These are phyloP conservation scores for Bryoerythrophyllum caledonicum DNA, from an alignment of 225 moss, liverwort and hornwort genomes.

Conservation along the genomic window DNA sequence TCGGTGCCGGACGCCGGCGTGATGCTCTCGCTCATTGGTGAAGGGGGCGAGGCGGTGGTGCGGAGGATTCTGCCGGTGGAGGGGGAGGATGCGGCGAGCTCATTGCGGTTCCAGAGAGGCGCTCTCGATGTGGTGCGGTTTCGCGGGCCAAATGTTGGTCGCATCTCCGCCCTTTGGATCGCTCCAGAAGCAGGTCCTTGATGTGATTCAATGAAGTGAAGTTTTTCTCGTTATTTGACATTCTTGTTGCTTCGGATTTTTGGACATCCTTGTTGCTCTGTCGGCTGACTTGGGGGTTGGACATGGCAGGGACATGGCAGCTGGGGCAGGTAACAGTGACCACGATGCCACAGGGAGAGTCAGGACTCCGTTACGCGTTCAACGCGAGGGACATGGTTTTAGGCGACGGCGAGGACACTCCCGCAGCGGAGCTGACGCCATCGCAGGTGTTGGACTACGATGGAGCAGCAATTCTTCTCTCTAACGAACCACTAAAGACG, in stretches of 20 bases:
- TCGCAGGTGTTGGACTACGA: conserved; percentile 50
- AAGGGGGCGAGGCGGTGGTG: conserved; percentile 65
- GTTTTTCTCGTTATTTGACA: not conserved
- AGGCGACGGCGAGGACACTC: conserved; percentile 60
- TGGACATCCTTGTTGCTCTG: not conserved
- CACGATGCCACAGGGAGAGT: conserved; percentile 49
- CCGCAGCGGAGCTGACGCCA: conserved; percentile 73
- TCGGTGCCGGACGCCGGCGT: conserved; percentile 62
- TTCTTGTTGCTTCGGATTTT: not conserved
- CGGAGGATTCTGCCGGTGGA: conserved; percentile 57
- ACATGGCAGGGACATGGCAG: conserved; percentile 23
- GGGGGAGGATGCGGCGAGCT: conserved; percentile 27
- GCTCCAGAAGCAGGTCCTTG: conserved; percentile 94
- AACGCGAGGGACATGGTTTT: conserved; percentile 53
- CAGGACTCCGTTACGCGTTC: conserved; percentile 59
- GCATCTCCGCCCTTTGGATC: conserved; percentile 88
- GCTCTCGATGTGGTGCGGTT: conserved; percentile 57
- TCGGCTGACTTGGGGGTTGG: not conserved
- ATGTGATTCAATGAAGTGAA: not conserved
- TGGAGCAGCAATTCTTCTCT: conserved; percentile 31
- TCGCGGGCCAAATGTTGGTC: conserved; percentile 67
- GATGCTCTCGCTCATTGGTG: conserved; percentile 69
- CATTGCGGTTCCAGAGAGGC: conserved; percentile 71
- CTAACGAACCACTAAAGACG: conserved; percentile 21
- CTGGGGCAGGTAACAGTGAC: conserved; percentile 13